These are phyloP conservation scores for Colletotrichum tropicicola DNA, from an alignment of 2,329 filamentous ascomycete genomes.

Conservation along the genomic window DNA sequence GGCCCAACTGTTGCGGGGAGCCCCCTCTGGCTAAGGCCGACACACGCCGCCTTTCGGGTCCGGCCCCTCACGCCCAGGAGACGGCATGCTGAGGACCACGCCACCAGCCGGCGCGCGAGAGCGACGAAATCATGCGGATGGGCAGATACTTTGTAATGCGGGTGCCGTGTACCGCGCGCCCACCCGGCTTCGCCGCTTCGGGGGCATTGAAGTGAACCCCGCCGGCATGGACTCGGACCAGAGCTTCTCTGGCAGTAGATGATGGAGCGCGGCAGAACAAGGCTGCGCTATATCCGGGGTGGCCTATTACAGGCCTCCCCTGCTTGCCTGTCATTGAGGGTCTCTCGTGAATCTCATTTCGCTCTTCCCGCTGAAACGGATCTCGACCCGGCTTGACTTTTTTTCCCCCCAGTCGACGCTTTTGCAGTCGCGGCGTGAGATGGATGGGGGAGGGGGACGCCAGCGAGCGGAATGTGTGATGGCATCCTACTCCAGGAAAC, in stretches of 20 bases:
- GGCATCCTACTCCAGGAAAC: background rate
- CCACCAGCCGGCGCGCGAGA: background rate
- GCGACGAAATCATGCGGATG: background rate
- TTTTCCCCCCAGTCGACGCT: constrained; percentile 7
- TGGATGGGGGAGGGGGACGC: constrained; percentile 21
- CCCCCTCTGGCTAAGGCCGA: background rate
- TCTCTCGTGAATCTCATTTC: background rate
- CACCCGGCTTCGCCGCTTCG: constrained; percentile 10
- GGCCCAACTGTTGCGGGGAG: too few species aligned
- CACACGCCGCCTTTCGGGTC: background rate
- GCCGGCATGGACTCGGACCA: background rate
- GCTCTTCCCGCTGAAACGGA: constrained; percentile 17
- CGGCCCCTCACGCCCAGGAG: background rate
- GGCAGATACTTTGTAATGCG: constrained; percentile 9
- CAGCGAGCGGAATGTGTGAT: background rate
- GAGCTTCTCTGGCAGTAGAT: background rate
- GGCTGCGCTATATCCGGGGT: background rate
- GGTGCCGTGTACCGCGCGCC: constrained; percentile 2
- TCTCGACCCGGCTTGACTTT: constrained; percentile 15
- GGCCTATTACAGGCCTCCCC: constrained; percentile 19
- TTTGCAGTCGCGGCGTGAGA: constrained; percentile 9
- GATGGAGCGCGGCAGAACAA: background rate
- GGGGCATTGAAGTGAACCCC: constrained; percentile 1
- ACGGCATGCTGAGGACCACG: background rate
- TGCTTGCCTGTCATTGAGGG: background rate